Conservation (phyloP, 805 yeast species). For the Cyberlindnera bimundalis region DNA sequence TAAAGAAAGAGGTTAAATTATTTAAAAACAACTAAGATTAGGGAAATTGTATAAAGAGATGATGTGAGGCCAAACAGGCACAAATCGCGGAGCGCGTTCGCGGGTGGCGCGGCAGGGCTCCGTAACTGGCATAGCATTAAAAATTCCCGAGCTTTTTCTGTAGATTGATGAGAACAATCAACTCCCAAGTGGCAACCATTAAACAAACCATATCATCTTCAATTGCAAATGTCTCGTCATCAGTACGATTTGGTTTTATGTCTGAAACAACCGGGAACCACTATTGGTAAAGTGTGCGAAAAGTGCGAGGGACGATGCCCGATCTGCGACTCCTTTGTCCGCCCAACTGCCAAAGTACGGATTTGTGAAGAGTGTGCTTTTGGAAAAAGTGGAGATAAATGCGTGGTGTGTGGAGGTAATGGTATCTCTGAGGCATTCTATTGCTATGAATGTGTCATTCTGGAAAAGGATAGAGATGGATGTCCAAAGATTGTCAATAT, state of each 20-base stretch:
- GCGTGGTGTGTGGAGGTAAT: slow-evolving; percentile 73
- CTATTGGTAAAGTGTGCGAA: slow-evolving; percentile 68
- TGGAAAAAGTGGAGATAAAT: slow-evolving; percentile 59
- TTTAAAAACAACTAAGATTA: no score
- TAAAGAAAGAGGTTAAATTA: no score
- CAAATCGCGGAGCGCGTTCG: not conserved
- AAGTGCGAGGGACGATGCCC: slow-evolving; percentile 94
- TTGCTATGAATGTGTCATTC: slow-evolving; percentile 77
- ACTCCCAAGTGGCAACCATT: not conserved
- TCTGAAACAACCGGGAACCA: slow-evolving; percentile 77
- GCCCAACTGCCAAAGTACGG: slow-evolving; percentile 61
- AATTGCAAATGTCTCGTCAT: slow-evolving; percentile 70
- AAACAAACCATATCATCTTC: not conserved
- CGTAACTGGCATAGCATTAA: not conserved
- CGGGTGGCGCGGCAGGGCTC: not conserved
- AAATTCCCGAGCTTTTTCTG: no score
- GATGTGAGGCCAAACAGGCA: not conserved
- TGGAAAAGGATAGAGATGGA: slow-evolving; percentile 85
- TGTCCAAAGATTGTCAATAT: slow-evolving; percentile 83
- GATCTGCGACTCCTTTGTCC: slow-evolving; percentile 79
- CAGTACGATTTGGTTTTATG: slow-evolving; percentile 84
- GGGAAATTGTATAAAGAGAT: not conserved
- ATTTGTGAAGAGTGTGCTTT: slow-evolving; percentile 85
- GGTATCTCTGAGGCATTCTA: slow-evolving; percentile 74
- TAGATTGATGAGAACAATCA: no score